A percentile compares a stretch with the other conserved stretches of the same genome.
phyloP scores from a whole-genome alignment of 1,284 basidiomycete species.

The Mycena citricolor region DNA sequence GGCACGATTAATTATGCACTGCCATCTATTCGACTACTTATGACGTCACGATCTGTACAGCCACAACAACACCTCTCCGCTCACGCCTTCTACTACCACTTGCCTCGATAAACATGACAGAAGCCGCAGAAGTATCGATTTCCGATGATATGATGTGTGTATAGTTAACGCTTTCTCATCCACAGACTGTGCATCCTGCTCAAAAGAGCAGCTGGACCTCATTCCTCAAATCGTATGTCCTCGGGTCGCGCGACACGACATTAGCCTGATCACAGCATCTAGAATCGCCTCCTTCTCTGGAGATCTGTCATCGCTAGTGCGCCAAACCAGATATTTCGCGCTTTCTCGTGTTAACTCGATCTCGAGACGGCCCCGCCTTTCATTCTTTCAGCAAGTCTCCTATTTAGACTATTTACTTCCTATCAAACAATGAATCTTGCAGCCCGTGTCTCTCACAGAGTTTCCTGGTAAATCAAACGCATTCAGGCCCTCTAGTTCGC shows the following conservation, averaged over 20 bases:
- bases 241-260: not conserved
- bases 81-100: too few species aligned
- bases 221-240: constrained; percentile 77
- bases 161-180: too few species aligned
- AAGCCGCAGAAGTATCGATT: too few species aligned
- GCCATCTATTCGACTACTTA: too few species aligned
- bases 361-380: constrained; percentile 85
- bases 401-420: not conserved
- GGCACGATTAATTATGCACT: too few species aligned
- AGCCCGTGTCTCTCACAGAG: constrained; percentile 82
- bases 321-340: not conserved
- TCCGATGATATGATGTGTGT: too few species aligned
- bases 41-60: too few species aligned
- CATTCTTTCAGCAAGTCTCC: constrained; percentile 52
- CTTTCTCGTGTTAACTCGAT: not conserved
- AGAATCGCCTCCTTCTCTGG: constrained; percentile 86
- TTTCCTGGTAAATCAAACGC: constrained; percentile 69
- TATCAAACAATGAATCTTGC: constrained; percentile 29
- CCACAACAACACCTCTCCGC: too few species aligned
- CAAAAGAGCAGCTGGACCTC: constrained; percentile 77
- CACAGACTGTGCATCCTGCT: constrained; percentile 66
- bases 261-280: constrained; percentile 8
- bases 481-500: not conserved
- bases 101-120: too few species aligned
- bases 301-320: constrained; percentile 84